A percentile compares a stretch with the other conserved stretches of the same genome.
These are phyloP conservation scores for Sugiyamaella japonica DNA, from an alignment of 1,139 yeast genomes.

Conservation along the genomic window DNA sequence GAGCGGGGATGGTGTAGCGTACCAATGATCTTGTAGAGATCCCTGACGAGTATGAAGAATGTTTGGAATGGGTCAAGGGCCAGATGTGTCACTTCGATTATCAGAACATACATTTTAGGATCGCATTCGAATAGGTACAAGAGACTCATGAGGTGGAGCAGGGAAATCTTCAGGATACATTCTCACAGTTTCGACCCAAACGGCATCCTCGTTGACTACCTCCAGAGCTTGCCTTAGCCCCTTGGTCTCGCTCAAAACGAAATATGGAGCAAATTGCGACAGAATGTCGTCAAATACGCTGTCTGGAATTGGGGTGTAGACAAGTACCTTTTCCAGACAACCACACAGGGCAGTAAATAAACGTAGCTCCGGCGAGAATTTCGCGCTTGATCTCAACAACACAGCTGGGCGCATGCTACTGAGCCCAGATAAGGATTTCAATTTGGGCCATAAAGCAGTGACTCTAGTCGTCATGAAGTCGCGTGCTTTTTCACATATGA, in stretches of 20 bases:
- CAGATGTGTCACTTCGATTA: conserved; percentile 85
- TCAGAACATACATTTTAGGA: background rate
- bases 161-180: background rate
- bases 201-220: conserved; percentile 27
- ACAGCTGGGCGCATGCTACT: background rate
- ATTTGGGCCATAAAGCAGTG: conserved; percentile 46
- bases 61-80: conserved; percentile 83
- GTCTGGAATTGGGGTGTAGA: conserved; percentile 28
- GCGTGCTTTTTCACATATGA: conserved; percentile 46
- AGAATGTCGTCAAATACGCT: conserved; percentile 31
- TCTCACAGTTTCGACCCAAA: conserved; percentile 24
- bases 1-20: no score
- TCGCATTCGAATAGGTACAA: conserved; percentile 2
- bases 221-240: conserved; percentile 25
- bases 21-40: conserved; percentile 61
- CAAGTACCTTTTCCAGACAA: conserved; percentile 29
- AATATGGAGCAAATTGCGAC: conserved; percentile 23
- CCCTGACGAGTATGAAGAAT: conserved; percentile 76
- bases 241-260: conserved; percentile 13
- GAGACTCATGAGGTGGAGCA: background rate
- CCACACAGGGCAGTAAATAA: conserved; percentile 27
- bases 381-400: background rate
- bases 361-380: conserved; percentile 32
- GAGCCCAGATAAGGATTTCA: conserved; percentile 24
- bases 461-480: conserved; percentile 55